Evolutionary conservation across 176 grass and related monocot species (phyloP).

Genomic region (Rhipidocladum racemiflorum): DNA sequence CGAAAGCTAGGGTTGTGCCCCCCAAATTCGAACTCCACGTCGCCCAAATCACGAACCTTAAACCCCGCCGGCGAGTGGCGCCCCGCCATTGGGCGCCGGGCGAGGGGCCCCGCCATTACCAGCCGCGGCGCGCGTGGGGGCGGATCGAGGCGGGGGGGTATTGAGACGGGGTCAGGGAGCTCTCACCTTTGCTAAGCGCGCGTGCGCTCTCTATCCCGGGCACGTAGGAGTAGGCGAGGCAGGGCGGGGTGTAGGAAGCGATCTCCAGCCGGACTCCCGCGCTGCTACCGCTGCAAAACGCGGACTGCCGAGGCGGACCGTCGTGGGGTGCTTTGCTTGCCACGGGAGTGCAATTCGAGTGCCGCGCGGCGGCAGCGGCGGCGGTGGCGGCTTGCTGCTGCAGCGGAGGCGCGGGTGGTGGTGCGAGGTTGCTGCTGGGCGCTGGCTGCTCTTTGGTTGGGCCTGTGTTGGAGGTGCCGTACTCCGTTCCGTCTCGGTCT

Average conservation of each 20-base stretch:
- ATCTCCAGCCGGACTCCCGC: slow-evolving; percentile 27
- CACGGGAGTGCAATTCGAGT: not conserved
- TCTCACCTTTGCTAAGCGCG: slow-evolving; percentile 40
- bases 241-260: slow-evolving; percentile 9
- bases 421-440: slow-evolving; percentile 32
- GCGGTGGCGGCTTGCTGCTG: slow-evolving; percentile 18
- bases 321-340: not conserved
- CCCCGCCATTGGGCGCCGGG: slow-evolving; percentile 32
- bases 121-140: not conserved
- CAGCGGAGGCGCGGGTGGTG: slow-evolving; percentile 21
- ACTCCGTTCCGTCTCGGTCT: slow-evolving; percentile 42
- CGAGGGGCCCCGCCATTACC: slow-evolving; percentile 25
- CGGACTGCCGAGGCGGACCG: not conserved
- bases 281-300: slow-evolving; percentile 9
- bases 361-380: not conserved
- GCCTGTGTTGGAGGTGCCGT: slow-evolving; percentile 22
- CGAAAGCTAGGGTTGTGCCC: slow-evolving; percentile 5
- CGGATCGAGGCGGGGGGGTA: slow-evolving; percentile 22
- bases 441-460: slow-evolving; percentile 37
- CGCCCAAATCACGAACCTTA: not conserved
- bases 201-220: not conserved
- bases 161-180: slow-evolving; percentile 18
- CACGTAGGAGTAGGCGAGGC: not conserved
- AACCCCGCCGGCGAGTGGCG: not conserved
- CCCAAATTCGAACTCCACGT: slow-evolving; percentile 32